Evolutionary conservation across 257 asterid species (phyloP).

Genomic region (Leptodermis oblonga): DNA sequence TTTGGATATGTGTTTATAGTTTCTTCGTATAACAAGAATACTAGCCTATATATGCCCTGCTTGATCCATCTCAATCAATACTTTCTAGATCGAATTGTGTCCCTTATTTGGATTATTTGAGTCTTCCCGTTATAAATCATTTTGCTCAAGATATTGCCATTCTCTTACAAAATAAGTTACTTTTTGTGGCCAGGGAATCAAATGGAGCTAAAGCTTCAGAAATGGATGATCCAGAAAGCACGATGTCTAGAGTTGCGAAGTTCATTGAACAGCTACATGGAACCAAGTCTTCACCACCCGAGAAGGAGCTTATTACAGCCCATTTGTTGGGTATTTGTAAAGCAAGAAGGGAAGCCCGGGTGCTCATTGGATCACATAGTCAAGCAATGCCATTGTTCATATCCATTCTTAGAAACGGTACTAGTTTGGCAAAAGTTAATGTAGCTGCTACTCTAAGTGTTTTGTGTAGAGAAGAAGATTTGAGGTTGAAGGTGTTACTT

Average conservation of each 20-base stretch:
- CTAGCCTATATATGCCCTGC: too few relatives aligned
- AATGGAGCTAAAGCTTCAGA: constrained; percentile 61
- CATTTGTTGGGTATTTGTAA: constrained; percentile 75
- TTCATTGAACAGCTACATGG: constrained; percentile 77
- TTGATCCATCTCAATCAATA: too few relatives aligned
- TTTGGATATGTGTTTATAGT: background rate
- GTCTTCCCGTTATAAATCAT: background rate
- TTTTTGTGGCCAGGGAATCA: constrained; percentile 49
- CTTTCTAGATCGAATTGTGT: background rate
- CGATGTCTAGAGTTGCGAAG: constrained; percentile 62
- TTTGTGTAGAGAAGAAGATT: constrained; percentile 70
- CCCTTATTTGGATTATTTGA: constrained; percentile 8
- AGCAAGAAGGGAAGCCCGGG: constrained; percentile 78
- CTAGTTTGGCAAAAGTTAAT: constrained; percentile 57
- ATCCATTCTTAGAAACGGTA: constrained; percentile 72
- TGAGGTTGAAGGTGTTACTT: constrained; percentile 74
- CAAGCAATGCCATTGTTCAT: constrained; percentile 87
- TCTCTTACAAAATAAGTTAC: constrained; percentile 6
- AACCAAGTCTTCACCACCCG: constrained; percentile 55
- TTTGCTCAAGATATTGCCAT: background rate
- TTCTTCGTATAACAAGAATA: background rate
- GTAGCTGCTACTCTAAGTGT: constrained; percentile 66
- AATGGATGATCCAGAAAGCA: constrained; percentile 64
- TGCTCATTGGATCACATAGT: constrained; percentile 75
- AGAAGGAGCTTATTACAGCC: constrained; percentile 85